Conservation (phyloP, 306 rosid genomes). For the Gastrolobium bilobum region DNA sequence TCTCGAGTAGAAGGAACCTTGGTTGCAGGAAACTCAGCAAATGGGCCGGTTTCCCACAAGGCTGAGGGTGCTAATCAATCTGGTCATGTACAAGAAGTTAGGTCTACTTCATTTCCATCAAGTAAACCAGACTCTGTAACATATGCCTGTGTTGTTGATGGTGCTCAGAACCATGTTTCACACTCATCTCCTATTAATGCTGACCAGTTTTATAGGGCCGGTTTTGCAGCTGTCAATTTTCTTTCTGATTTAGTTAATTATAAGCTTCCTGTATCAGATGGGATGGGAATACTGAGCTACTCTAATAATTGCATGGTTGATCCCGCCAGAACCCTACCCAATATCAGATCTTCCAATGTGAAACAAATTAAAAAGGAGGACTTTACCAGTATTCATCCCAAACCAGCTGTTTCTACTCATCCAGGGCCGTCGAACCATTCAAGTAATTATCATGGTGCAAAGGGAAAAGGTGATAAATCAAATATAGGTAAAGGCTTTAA, state of each 20-base stretch:
- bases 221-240: constrained; percentile 83
- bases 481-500: constrained; percentile 56
- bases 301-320: constrained; percentile 75
- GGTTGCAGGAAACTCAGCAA: constrained; percentile 56
- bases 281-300: constrained; percentile 65
- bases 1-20: constrained; percentile 60
- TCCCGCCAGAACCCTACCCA: constrained; percentile 60
- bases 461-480: constrained; percentile 64
- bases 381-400: constrained; percentile 67
- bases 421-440: constrained; percentile 57
- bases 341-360: constrained; percentile 69
- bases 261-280: constrained; percentile 76
- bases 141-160: constrained; percentile 59
- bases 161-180: constrained; percentile 49
- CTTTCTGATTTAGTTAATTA: constrained; percentile 72
- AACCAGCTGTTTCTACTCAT: constrained; percentile 56
- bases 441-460: constrained; percentile 57
- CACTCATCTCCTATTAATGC: constrained; percentile 55
- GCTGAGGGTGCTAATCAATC: constrained; percentile 54
- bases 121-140: constrained; percentile 63
- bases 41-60: constrained; percentile 55
- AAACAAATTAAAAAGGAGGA: constrained; percentile 69
- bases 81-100: constrained; percentile 49
- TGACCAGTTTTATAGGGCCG: constrained; percentile 82
- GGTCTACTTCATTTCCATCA: constrained; percentile 52